Conservation (phyloP, 495 filamentous ascomycete genomes). For the Trichocladium antarcticum region DNA sequence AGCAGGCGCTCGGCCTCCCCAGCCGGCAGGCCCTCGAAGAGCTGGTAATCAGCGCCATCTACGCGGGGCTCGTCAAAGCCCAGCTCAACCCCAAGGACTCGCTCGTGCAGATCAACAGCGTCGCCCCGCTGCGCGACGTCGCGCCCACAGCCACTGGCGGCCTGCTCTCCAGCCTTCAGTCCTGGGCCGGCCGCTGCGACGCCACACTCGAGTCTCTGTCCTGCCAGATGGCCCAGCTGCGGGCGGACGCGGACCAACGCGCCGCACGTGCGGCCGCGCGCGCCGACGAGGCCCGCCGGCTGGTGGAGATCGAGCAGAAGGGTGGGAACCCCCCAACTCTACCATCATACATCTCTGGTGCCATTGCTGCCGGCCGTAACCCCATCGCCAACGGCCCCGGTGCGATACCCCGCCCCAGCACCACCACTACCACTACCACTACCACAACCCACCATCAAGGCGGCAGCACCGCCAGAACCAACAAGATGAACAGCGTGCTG, state of each 20-base stretch:
- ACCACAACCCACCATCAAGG: neutral
- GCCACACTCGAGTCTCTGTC: constrained; percentile 67
- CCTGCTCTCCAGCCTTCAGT: constrained; percentile 55
- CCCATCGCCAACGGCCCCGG: neutral
- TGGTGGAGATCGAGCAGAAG: constrained; percentile 36
- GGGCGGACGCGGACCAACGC: constrained; percentile 43
- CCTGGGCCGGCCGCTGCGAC: constrained; percentile 68
- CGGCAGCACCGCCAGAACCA: constrained; percentile 11
- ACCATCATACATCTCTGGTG: neutral
- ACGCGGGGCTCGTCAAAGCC: constrained; percentile 66
- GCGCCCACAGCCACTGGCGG: constrained; percentile 50
- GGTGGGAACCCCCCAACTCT: constrained; percentile 14
- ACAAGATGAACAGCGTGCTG: constrained; percentile 16
- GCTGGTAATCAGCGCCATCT: constrained; percentile 80
- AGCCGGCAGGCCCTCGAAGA: constrained; percentile 68
- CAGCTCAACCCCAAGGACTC: constrained; percentile 69
- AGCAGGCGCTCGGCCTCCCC: constrained; percentile 52
- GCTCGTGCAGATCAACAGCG: constrained; percentile 61
- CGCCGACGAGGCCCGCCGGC: constrained; percentile 36
- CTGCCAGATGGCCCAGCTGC: constrained; percentile 50
- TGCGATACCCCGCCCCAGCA: too few species aligned
- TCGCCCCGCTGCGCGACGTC: constrained; percentile 78
- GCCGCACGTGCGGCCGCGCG: constrained; percentile 41
- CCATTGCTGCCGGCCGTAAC: neutral
- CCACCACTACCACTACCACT: neutral